Evolutionary conservation across 202 grass and related monocot species (phyloP).

Genomic region (Digitaria exilis): DNA sequence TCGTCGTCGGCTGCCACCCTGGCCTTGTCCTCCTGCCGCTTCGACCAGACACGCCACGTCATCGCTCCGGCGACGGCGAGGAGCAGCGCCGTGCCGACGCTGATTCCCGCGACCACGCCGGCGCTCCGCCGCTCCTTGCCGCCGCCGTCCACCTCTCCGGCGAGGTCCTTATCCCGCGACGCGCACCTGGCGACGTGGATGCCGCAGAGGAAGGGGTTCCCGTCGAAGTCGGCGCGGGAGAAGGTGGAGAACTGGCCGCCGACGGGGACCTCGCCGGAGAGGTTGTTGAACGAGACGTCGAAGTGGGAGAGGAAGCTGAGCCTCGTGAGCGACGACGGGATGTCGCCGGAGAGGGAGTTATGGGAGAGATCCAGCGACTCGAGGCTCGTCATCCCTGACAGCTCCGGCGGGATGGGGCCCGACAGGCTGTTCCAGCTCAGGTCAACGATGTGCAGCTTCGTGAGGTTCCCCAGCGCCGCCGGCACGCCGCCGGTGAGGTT

Average conservation of each 20-base stretch:
- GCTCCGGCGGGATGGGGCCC: conserved; percentile 42
- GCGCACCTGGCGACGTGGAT: conserved; percentile 31
- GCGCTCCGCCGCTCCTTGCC: conserved; percentile 31
- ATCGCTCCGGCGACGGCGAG: conserved; percentile 17
- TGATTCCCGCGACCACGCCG: conserved; percentile 51
- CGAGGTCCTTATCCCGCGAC: no score
- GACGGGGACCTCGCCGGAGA: conserved; percentile 45
- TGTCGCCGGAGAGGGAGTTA: conserved; percentile 44
- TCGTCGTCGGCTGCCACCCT: conserved; percentile 72
- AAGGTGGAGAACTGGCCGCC: conserved; percentile 65
- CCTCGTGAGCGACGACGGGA: conserved; percentile 40
- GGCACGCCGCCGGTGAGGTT: conserved; percentile 45
- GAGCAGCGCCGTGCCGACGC: conserved; percentile 51
- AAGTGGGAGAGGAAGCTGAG: conserved; percentile 54
- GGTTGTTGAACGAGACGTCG: conserved; percentile 50
- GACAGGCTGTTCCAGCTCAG: conserved; percentile 52
- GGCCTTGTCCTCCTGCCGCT: conserved; percentile 64
- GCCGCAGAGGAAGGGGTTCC: conserved; percentile 43
- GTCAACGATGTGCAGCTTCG: conserved; percentile 43
- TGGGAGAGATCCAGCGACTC: conserved; percentile 51
- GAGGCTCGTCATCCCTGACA: conserved; percentile 48
- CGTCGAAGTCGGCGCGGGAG: conserved; percentile 35
- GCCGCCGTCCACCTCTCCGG: not conserved
- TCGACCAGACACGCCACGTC: conserved; percentile 47
- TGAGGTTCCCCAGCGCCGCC: conserved; percentile 1